Percentiles rank a stretch among this genome's conserved stretches.
phyloP scores from a whole-genome alignment of 2,329 filamentous ascomycete genomes.

The Pezicula carpinea region DNA sequence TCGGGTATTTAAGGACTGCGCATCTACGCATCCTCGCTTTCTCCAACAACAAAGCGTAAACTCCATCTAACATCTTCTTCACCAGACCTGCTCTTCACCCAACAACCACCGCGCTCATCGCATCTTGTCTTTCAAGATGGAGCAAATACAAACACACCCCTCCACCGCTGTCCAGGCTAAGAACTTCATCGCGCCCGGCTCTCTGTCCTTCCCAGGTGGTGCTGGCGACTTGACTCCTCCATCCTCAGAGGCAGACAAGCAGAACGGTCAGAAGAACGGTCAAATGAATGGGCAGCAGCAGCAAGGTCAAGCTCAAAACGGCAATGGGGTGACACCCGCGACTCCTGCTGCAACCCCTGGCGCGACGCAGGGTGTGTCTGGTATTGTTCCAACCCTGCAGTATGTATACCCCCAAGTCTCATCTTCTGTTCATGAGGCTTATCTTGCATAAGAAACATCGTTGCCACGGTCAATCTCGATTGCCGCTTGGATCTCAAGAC shows the following conservation, averaged over 20 bases:
- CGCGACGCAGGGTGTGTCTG: slow-evolving; percentile 75
- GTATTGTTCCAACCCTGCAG: slow-evolving; percentile 91
- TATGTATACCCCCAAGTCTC: slow-evolving; percentile 63
- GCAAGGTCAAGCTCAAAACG: slow-evolving; percentile 56
- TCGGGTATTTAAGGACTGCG: slow-evolving; percentile 14
- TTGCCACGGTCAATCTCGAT: slow-evolving; percentile 96
- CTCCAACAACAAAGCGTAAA: slow-evolving; percentile 10
- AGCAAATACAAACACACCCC: slow-evolving; percentile 86
- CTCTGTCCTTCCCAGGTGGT: slow-evolving; percentile 85
- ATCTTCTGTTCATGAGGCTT: slow-evolving; percentile 41
- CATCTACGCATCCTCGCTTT: background rate
- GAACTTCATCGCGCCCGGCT: slow-evolving; percentile 89
- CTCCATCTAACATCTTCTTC: slow-evolving; percentile 21
- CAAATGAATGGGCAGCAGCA: slow-evolving; percentile 48
- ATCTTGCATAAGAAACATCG: slow-evolving; percentile 81
- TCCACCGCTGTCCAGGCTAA: slow-evolving; percentile 89
- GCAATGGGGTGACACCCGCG: slow-evolving; percentile 77
- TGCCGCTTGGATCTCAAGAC: slow-evolving; percentile 98
- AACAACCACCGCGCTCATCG: slow-evolving; percentile 22
- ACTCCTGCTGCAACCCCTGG: slow-evolving; percentile 91
- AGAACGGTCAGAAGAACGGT: slow-evolving; percentile 44
- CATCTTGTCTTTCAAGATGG: slow-evolving; percentile 51
- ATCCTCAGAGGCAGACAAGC: slow-evolving; percentile 63
- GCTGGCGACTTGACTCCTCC: slow-evolving; percentile 80
- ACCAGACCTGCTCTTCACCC: slow-evolving; percentile 21